Percentiles rank a stretch among this genome's conserved stretches.
Evolutionary conservation across 345 rosid species (phyloP).

Genomic region (Iberis pinnata): DNA sequence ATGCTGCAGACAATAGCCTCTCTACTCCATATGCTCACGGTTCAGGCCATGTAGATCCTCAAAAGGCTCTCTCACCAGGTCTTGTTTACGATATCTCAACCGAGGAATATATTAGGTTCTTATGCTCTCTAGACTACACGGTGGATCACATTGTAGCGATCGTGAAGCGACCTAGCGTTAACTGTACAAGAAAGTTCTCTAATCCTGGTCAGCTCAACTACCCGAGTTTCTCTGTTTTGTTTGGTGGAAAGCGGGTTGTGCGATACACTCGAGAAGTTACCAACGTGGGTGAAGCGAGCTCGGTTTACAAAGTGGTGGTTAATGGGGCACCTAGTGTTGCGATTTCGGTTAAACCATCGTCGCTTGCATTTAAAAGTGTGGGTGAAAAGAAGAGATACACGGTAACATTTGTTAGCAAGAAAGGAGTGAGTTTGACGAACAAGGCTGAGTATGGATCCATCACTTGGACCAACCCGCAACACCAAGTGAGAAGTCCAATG

Average conservation of each 20-base stretch:
- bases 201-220: constrained; percentile 84
- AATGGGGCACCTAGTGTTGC: constrained; percentile 43
- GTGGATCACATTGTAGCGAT: constrained; percentile 49
- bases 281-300: constrained; percentile 63
- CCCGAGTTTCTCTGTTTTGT: constrained; percentile 79
- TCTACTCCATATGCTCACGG: constrained; percentile 72
- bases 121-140: constrained; percentile 71
- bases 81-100: constrained; percentile 72
- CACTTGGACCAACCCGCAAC: constrained; percentile 54
- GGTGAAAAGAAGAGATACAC: constrained; percentile 78
- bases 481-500: constrained; percentile 75
- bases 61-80: constrained; percentile 70
- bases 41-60: constrained; percentile 80
- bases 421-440: constrained; percentile 29
- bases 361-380: constrained; percentile 42
- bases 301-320: constrained; percentile 44
- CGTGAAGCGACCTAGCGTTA: constrained; percentile 55
- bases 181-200: constrained; percentile 47
- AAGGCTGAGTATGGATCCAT: constrained; percentile 62
- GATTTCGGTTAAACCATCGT: constrained; percentile 50
- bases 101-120: constrained; percentile 55
- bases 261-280: constrained; percentile 72
- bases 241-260: constrained; percentile 53
- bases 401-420: constrained; percentile 59
- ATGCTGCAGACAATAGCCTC: constrained; percentile 50